These are phyloP conservation scores for Pichia kluyveri DNA, from an alignment of 805 yeast species.

Conservation along the genomic window DNA sequence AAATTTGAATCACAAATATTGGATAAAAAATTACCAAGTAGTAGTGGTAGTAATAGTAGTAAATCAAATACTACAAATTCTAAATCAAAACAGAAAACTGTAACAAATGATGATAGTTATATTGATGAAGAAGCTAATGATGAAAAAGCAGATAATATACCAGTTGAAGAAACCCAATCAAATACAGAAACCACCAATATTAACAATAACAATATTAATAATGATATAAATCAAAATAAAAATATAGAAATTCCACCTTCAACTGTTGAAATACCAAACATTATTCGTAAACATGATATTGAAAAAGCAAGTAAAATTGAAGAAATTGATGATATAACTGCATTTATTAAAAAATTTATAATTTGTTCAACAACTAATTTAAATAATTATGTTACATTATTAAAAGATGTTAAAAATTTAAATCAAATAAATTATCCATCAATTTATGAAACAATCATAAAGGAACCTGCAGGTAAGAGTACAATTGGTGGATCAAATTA, in stretches of 20 bases:
- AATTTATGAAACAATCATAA: conserved; percentile 18
- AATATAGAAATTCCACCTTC: conserved; percentile 3
- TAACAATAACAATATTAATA: conserved; percentile 5
- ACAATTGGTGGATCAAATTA: conserved; percentile 30
- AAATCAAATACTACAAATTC: background rate
- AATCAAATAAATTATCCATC: background rate
- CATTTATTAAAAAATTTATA: conserved; percentile 30
- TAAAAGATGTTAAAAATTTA: conserved; percentile 1
- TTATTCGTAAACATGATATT: conserved; percentile 16
- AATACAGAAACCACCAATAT: background rate
- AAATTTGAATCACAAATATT: conserved; percentile 23
- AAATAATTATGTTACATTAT: background rate
- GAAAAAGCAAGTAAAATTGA: conserved; percentile 13
- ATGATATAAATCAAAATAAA: conserved; percentile 2
- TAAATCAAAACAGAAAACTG: conserved; percentile 3
- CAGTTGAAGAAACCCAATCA: background rate
- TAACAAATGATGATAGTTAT: background rate
- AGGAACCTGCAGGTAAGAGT: conserved; percentile 26
- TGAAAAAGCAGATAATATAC: too few species aligned
- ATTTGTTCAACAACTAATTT: conserved; percentile 26
- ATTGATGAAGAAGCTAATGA: background rate
- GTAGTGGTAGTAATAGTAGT: background rate
- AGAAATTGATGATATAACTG: conserved; percentile 22
- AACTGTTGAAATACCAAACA: conserved; percentile 15
- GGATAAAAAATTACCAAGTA: background rate